Base-by-base conservation (phyloP, 768 basidiomycete species). In the Rhizopogon vesiculosus region DNA sequence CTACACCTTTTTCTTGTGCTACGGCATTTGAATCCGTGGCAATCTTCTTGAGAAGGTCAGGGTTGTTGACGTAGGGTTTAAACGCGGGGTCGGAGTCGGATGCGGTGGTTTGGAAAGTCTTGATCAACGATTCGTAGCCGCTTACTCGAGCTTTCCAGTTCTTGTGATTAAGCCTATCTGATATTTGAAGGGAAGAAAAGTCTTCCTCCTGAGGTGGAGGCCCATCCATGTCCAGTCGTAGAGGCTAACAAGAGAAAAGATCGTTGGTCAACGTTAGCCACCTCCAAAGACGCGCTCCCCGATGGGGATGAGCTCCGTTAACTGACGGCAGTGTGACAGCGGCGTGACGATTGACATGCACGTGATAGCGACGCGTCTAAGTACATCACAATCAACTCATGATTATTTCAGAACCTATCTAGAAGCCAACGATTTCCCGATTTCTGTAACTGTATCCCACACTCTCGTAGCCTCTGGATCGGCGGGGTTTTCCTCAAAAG, bases 121-220 rank as follows among this genome's bases (percentile, higher is more conserved):
- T 87, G 75, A 88, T 83, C 60, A 98, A 83, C 19, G 87, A 73
- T 67, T 92, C 90, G 71, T 98, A 99, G 59, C 84, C 97, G 69
- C 85, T 93, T 64, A 96, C 84, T 62, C 97, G 87, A 56, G 97
- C 97, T 74, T 98, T 98, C 97, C 97, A 99, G 69, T 96, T 96
- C 81, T 98, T 98, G 78, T 98, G 93, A 6, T 83, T 75, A 54
- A 96, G 86, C 44, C 95, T 72, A 61, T 96, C 93, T 12, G 82
- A 72, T 45, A 97, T 80, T 19, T 91, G 76, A 50, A 98, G 79
- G 29, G 78, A 66, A 43, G 86, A 86, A 70, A 95, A 98, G 73
- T 98, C 94, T 76, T 97, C 94, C 76, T 97, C 94, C 64, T 82
- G 88, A 50, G 93, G 92, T 57, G 91, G 88, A 63, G 86, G 86